Evolutionary conservation across 1,284 basidiomycete genomes (phyloP).

Genomic region (Coriolopsis trogii): DNA sequence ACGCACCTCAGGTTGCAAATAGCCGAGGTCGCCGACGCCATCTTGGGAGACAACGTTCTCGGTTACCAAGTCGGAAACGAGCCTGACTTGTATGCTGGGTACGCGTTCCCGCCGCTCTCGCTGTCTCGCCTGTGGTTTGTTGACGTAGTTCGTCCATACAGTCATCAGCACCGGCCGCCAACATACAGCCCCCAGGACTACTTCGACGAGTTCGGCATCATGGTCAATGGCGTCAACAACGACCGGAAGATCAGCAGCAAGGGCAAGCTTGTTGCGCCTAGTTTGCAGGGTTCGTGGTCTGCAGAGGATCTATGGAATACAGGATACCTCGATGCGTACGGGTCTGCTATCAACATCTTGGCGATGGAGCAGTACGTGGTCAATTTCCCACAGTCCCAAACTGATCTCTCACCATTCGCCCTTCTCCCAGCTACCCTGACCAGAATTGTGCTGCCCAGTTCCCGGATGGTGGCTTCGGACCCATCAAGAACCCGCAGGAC

Average conservation of each 20-base stretch:
- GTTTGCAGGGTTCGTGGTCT: conserved; percentile 50
- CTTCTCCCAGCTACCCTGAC: conserved; percentile 51
- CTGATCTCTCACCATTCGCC: neutral
- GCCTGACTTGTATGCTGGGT: conserved; percentile 61
- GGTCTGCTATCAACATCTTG: conserved; percentile 41
- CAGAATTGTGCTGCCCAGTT: conserved; percentile 36
- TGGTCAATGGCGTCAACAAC: conserved; percentile 43
- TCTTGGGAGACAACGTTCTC: conserved; percentile 61
- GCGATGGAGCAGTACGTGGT: conserved; percentile 51
- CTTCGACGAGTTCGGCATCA: conserved; percentile 49
- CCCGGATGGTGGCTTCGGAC: conserved; percentile 30
- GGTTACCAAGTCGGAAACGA: conserved; percentile 72
- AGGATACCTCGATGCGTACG: conserved; percentile 46
- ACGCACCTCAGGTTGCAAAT: conserved; percentile 55
- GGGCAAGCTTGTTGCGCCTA: conserved; percentile 50
- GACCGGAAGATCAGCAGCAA: conserved; percentile 39
- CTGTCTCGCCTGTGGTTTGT: neutral
- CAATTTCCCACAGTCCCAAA: neutral
- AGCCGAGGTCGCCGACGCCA: conserved; percentile 47
- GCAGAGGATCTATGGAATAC: conserved; percentile 48
- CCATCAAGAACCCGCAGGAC: conserved; percentile 47
- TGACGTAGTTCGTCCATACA: neutral
- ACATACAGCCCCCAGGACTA: conserved; percentile 49
- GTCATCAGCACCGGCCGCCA: conserved; percentile 38
- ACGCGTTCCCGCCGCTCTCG: neutral